Percentiles rank a stretch among this genome's conserved stretches.
These are phyloP conservation scores for Tuctoria greenei DNA, from an alignment of 176 grass and related monocot genomes.

Conservation along the genomic window DNA sequence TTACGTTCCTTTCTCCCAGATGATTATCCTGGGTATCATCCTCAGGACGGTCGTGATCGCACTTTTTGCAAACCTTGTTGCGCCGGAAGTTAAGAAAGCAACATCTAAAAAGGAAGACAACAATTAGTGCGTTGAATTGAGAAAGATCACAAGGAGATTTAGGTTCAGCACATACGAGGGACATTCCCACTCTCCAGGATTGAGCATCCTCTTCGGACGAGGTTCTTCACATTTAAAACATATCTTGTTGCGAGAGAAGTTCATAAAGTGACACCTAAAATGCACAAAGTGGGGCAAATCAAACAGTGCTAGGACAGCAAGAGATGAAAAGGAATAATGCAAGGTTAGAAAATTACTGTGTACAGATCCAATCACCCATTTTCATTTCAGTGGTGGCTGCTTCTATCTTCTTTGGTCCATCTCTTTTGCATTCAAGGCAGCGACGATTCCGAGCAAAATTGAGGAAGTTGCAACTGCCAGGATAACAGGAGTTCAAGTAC, in stretches of 20 bases:
- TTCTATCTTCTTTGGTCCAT: conserved; percentile 56
- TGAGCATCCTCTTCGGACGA: conserved; percentile 62
- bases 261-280: conserved; percentile 81
- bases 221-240: conserved; percentile 79
- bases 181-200: conserved; percentile 85
- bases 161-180: conserved; percentile 52
- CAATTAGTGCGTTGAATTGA: conserved; percentile 18
- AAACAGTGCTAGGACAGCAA: neutral
- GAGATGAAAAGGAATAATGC: conserved; percentile 7
- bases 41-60: conserved; percentile 43
- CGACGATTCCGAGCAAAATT: conserved; percentile 67
- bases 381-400: conserved; percentile 55
- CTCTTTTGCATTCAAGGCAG: conserved; percentile 68
- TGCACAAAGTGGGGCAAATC: conserved; percentile 11
- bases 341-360: conserved; percentile 45
- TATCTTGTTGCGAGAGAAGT: conserved; percentile 69
- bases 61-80: conserved; percentile 57
- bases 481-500: neutral
- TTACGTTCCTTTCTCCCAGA: conserved; percentile 31
- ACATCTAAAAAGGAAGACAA: conserved; percentile 43
- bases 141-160: neutral
- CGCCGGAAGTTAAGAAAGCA: conserved; percentile 58
- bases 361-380: conserved; percentile 87
- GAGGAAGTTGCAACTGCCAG: conserved; percentile 69
- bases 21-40: conserved; percentile 42